A percentile compares a stretch with the other conserved stretches of the same genome.
Evolutionary conservation across 306 rosid species (phyloP).

Genomic region (Quercus suber): DNA sequence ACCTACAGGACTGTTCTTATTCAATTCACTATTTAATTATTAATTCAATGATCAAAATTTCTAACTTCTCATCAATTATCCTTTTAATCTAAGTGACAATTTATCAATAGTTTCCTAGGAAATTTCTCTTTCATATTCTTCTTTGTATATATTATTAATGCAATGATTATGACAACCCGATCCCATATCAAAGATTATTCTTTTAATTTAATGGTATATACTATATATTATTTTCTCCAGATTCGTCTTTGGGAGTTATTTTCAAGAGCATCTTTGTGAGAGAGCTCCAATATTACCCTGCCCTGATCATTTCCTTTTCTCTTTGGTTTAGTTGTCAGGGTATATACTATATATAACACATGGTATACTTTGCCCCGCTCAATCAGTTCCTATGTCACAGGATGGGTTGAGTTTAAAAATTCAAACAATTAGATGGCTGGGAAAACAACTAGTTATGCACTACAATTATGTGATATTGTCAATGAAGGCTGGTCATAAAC

Average conservation of each 20-base stretch:
- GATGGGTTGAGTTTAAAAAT: too few species aligned
- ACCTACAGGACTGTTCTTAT: too few species aligned
- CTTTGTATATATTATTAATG: neutral
- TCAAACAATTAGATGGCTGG: too few species aligned
- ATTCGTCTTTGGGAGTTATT: neutral
- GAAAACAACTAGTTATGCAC: too few species aligned
- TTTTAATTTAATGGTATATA: neutral
- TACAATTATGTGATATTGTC: too few species aligned
- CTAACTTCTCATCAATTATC: too few species aligned
- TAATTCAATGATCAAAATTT: too few species aligned
- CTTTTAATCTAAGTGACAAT: neutral
- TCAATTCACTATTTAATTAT: too few species aligned
- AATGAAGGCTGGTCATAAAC: too few species aligned
- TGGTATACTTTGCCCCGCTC: too few species aligned
- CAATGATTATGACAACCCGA: neutral
- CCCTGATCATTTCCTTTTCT: neutral
- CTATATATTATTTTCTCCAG: neutral
- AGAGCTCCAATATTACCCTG: neutral
- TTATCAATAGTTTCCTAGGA: neutral
- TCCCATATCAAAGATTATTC: neutral
- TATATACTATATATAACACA: too few species aligned
- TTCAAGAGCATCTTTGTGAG: neutral
- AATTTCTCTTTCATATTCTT: neutral
- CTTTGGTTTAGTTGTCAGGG: neutral
- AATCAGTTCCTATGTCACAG: too few species aligned